Conservation (phyloP, 1,284 basidiomycete genomes). For the Phylloporus gajari region DNA sequence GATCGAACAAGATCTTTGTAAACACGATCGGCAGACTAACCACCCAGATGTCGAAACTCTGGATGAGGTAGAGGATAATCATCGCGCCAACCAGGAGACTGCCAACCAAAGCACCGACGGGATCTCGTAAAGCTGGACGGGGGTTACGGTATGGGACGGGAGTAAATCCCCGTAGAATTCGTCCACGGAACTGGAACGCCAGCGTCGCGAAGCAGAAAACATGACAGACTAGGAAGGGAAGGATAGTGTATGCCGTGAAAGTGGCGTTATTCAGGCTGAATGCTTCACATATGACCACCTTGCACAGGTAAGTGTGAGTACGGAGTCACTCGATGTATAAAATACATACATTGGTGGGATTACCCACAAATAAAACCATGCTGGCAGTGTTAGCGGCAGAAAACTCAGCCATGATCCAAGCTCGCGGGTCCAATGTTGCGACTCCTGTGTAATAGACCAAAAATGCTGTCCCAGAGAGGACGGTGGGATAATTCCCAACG, state of each 20-base stretch:
- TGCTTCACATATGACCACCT: slow-evolving; percentile 72
- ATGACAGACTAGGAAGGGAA: slow-evolving; percentile 76
- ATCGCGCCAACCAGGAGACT: slow-evolving; percentile 60
- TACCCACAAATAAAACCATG: slow-evolving; percentile 74
- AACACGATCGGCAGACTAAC: slow-evolving; percentile 90
- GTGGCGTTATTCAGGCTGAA: slow-evolving; percentile 69
- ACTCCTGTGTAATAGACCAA: slow-evolving; percentile 87
- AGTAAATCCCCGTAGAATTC: slow-evolving; percentile 60
- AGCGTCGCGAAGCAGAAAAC: slow-evolving; percentile 65
- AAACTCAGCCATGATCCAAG: slow-evolving; percentile 68
- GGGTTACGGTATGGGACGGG: slow-evolving; percentile 52
- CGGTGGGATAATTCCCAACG: slow-evolving; percentile 91
- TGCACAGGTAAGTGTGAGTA: background rate
- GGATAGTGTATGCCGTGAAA: slow-evolving; percentile 76
- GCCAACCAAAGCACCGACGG: slow-evolving; percentile 62
- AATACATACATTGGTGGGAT: slow-evolving; percentile 72
- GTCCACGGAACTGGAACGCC: slow-evolving; percentile 62
- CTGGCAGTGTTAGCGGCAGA: slow-evolving; percentile 85
- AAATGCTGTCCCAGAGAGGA: slow-evolving; percentile 88
- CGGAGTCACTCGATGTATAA: background rate
- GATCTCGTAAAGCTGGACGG: slow-evolving; percentile 60
- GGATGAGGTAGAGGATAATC: slow-evolving; percentile 61
- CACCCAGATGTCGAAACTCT: slow-evolving; percentile 80
- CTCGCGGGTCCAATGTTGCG: slow-evolving; percentile 59
- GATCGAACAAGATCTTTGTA: slow-evolving; percentile 75